Base-by-base conservation (phyloP, 148 eudicot genomes). In the Diospyros kaki region DNA sequence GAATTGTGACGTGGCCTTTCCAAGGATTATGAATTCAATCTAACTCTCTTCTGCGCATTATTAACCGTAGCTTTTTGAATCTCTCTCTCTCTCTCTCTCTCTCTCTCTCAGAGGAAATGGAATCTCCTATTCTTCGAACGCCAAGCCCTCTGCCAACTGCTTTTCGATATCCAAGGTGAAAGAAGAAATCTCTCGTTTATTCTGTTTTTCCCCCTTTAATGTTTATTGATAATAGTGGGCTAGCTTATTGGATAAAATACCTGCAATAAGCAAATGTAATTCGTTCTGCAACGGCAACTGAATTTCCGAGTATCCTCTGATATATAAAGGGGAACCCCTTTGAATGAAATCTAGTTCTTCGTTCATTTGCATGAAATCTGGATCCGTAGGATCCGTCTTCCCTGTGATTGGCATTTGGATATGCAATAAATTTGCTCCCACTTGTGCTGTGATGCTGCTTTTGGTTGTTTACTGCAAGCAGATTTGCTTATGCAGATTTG, bases 121-220 rank as follows among this genome's bases (percentile, higher is more conserved):
- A 71, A 62, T 50, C 73, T 41, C 71, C 66, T 38, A 7, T 46
- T 2, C 39, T 69, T 62, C 75, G 44, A 42, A 15, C 38, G 60
- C 13, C 28, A 41, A 6, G 65, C 67, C 64, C 50, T 45, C 51
- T 56, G 58, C 55, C 73, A 12, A 62, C 12, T 61, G 46, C 78
- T 66, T 50, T 58, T 58, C 39, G n/a, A 15, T 54, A 71, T 58
- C 44, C 52, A 56, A 64, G 82, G 82, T 80, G 65, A 43, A 13
- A 51, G 5, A 69, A 14, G 5, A 45, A 13, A 41, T 44, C 66
- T 69, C 10, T 51, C 58, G 17, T 5, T 18, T 69, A 12, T 12
- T n/a, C 5, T 51, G 28, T 9, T 45, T 17, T 53, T 18, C 38
- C 38, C 0, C 53, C 18, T 8, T 69, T 28, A 3, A 40, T 51